phyloP scores from a whole-genome alignment of 2,329 filamentous ascomycete species.

The Dactylella cylindrospora region DNA sequence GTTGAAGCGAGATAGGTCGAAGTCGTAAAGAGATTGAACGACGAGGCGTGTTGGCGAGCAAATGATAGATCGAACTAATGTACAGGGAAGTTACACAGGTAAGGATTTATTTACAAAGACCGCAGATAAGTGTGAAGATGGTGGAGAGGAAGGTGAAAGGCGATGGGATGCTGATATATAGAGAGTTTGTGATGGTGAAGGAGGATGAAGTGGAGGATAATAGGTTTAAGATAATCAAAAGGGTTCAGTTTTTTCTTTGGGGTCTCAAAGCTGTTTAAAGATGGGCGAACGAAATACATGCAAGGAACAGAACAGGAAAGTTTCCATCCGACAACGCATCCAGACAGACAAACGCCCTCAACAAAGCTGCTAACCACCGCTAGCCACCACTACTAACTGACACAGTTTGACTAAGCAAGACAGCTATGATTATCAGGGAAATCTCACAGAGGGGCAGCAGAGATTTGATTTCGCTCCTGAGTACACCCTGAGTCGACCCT shows the following conservation, averaged over 20 bases:
- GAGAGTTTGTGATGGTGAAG: neutral
- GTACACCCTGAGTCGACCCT: too few relatives aligned
- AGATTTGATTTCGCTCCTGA: too few relatives aligned
- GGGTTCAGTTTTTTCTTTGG: too few relatives aligned
- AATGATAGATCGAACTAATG: neutral
- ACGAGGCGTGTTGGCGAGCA: too few relatives aligned
- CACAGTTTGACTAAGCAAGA: conserved; percentile 28
- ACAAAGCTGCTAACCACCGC: conserved; percentile 2
- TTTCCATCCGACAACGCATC: too few relatives aligned
- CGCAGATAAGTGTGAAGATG: neutral
- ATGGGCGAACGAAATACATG: conserved; percentile 16
- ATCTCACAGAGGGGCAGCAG: too few relatives aligned
- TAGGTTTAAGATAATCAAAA: conserved; percentile 10
- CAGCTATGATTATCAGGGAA: too few relatives aligned
- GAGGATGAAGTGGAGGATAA: conserved; percentile 6
- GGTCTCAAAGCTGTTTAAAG: conserved; percentile 36
- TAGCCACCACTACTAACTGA: neutral
- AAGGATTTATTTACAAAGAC: neutral
- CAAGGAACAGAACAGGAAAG: conserved; percentile 45
- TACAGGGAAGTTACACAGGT: neutral
- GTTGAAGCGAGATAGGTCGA: neutral
- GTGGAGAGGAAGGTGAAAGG: neutral
- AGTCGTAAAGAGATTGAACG: too few relatives aligned
- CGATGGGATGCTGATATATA: conserved; percentile 3
- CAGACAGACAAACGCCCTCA: conserved; percentile 34